Evolutionary conservation across 345 rosid species (phyloP).

Genomic region (Nasturtium officinale): DNA sequence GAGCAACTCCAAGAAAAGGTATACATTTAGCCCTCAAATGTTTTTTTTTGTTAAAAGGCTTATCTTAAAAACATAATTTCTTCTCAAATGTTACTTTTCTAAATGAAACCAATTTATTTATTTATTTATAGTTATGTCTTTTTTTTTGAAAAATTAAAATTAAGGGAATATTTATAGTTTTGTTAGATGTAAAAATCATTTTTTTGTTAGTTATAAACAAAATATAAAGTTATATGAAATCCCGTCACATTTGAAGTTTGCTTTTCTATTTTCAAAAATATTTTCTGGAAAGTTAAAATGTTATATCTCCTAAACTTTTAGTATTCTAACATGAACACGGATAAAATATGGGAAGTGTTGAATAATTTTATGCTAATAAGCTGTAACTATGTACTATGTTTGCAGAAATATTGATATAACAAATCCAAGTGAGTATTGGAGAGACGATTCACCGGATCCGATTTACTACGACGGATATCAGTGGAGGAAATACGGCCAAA

Average conservation of each 20-base stretch:
- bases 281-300: background rate
- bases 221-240: background rate
- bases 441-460: constrained; percentile 42
- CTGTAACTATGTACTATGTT: background rate
- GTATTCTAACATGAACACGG: background rate
- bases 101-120: background rate
- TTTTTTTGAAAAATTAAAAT: too few relatives aligned
- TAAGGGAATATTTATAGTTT: too few relatives aligned
- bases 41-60: too few relatives aligned
- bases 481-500: constrained; percentile 44
- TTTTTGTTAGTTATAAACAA: background rate
- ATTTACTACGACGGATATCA: constrained; percentile 32
- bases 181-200: too few relatives aligned
- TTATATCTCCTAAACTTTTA: background rate
- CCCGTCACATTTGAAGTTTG: background rate
- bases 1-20: constrained; percentile 37
- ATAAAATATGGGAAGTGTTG: background rate
- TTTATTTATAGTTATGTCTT: too few relatives aligned
- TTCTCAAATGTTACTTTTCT: too few relatives aligned
- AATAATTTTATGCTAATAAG: background rate
- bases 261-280: background rate
- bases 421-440: constrained; percentile 30
- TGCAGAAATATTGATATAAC: constrained; percentile 25
- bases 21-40: background rate
- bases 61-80: too few relatives aligned